Base-by-base conservation (phyloP, 768 basidiomycete genomes). In the Amanita rimosa region DNA sequence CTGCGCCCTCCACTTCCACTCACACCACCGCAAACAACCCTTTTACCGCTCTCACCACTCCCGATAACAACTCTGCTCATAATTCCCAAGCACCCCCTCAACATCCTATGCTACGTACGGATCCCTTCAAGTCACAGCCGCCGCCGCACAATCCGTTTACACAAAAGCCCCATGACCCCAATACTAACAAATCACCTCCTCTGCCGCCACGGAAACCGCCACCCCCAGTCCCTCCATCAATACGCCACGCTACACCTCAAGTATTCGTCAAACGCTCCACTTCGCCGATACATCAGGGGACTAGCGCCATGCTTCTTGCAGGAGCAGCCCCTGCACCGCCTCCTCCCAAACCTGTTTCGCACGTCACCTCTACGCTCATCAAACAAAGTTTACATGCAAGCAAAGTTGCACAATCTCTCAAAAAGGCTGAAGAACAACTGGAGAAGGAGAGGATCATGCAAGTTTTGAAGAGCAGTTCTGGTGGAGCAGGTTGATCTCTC, bases 361-460 rank as follows among this genome's bases (percentile, higher is more conserved):
- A 85, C 47, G 63, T 77, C 24, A 79, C 78, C 19, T 82, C 78
- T 9, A 71, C 74, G 0, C 64, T 85, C n/a, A 85, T 85, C 66
- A 74, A 75, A 51, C 85, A 88, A 61, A 80, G 78, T 17, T 65
- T 90, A 0, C 79, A 83, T 46, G 87, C 87, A 5, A 79, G 76
- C 50, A 84, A 85, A 57, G 74, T 76, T 0, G 86, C 76, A 1
- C 80, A 85, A 60, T 74, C 73, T 3, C 67, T 85, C 63, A 85
- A 86, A 62, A 75, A 76, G 42, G 79, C 76, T 0, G 81, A 87
- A 56, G 77, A 76, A 36, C 71, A 75, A 53, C 67, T 85, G 14
- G 83, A 85, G 60, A 75, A 77, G 54, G 81, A 83, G 58, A 70
- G 85, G 8, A 74, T 86, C 16, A 66, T 86, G 52, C 76, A 81